These are phyloP conservation scores for Botrytis squamosa DNA, from an alignment of 2,329 filamentous ascomycete genomes.

Conservation along the genomic window DNA sequence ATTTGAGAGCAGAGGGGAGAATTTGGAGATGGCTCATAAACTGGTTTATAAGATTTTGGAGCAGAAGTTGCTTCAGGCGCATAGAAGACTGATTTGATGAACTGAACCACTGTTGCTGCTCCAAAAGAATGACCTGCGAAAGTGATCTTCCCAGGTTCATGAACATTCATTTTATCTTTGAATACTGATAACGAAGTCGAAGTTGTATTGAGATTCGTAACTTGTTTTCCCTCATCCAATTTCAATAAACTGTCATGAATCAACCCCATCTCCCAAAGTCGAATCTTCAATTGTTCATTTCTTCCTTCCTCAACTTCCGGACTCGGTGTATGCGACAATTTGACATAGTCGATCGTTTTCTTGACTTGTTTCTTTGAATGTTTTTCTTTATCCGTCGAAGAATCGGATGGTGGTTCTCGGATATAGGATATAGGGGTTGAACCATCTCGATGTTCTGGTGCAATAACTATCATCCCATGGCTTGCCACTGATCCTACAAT, in stretches of 20 bases:
- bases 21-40: slow-evolving; percentile 58
- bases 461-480: slow-evolving; percentile 77
- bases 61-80: slow-evolving; percentile 45
- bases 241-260: slow-evolving; percentile 66
- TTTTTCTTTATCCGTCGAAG: slow-evolving; percentile 36
- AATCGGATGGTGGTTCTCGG: slow-evolving; percentile 53
- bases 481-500: slow-evolving; percentile 75
- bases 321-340: slow-evolving; percentile 60
- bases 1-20: slow-evolving; percentile 64
- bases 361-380: slow-evolving; percentile 31
- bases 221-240: slow-evolving; percentile 56
- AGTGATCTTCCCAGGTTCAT: slow-evolving; percentile 68
- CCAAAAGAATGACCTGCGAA: slow-evolving; percentile 84
- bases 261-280: slow-evolving; percentile 75
- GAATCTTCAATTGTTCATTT: slow-evolving; percentile 70
- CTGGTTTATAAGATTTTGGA: slow-evolving; percentile 51
- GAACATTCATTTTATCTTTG: slow-evolving; percentile 60
- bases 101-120: slow-evolving; percentile 69
- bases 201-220: slow-evolving; percentile 54
- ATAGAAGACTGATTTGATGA: slow-evolving; percentile 78
- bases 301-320: slow-evolving; percentile 65
- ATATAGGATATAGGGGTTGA: slow-evolving; percentile 74
- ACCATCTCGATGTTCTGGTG: slow-evolving; percentile 80
- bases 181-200: slow-evolving; percentile 57
- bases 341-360: slow-evolving; percentile 45